These are phyloP conservation scores for Apiospora kogelbergensis DNA, from an alignment of 2,329 filamentous ascomycete genomes.

Conservation along the genomic window DNA sequence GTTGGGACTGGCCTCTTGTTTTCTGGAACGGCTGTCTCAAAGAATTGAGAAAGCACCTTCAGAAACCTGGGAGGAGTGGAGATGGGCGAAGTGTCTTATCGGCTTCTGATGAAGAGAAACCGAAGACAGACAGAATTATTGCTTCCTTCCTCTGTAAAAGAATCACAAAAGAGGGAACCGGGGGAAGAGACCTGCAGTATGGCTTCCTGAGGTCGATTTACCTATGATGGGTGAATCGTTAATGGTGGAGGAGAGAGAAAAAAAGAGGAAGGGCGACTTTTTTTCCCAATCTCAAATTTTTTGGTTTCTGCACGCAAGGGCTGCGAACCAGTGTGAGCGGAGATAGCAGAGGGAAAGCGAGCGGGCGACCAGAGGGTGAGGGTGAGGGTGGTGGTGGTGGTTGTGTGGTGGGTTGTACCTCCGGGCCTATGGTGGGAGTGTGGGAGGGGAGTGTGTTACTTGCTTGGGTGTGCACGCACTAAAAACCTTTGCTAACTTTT, in stretches of 20 bases:
- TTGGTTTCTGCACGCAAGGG: conserved; percentile 9
- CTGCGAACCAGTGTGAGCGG: conserved; percentile 8
- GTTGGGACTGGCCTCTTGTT: conserved; percentile 3
- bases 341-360: neutral
- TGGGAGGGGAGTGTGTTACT: neutral
- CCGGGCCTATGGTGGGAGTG: neutral
- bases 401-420: neutral
- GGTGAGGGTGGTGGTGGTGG: neutral
- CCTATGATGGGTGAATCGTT: conserved; percentile 6
- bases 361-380: neutral
- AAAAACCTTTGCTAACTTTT: conserved; percentile 4
- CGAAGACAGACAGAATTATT: conserved; percentile 8
- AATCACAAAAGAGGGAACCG: conserved; percentile 4
- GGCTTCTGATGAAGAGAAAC: conserved; percentile 8
- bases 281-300: conserved; percentile 11
- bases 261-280: conserved; percentile 7
- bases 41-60: conserved; percentile 2
- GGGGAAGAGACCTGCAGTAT: conserved; percentile 7
- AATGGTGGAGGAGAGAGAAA: neutral
- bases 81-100: neutral
- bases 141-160: conserved; percentile 7
- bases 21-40: conserved; percentile 8
- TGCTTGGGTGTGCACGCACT: conserved; percentile 5
- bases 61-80: conserved; percentile 6
- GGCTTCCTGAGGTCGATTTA: conserved; percentile 11